Evolutionary conservation across 257 asterid species (phyloP).

Genomic region (Petrea volubilis): DNA sequence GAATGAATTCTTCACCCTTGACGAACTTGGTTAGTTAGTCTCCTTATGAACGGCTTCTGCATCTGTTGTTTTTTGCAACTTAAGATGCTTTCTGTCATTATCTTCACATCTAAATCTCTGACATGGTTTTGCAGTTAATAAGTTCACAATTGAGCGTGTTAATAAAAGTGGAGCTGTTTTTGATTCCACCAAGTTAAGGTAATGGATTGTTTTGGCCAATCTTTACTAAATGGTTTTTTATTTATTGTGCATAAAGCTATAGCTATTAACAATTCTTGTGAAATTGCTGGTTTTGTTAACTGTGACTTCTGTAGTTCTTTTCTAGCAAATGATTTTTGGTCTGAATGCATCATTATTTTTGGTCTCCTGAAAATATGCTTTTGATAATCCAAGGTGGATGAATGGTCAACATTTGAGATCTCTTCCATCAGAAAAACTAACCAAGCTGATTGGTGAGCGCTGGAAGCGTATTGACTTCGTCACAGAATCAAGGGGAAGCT

Average conservation of each 20-base stretch:
- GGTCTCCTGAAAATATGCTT: constrained; percentile 20
- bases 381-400: constrained; percentile 81
- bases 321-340: constrained; percentile 20
- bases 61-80: constrained; percentile 19
- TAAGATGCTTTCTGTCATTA: constrained; percentile 20
- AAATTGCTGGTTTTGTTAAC: constrained; percentile 12
- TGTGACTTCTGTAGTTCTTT: constrained; percentile 7
- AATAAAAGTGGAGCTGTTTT: constrained; percentile 93
- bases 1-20: constrained; percentile 87
- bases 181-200: constrained; percentile 89
- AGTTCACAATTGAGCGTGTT: constrained; percentile 88
- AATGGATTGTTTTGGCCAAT: constrained; percentile 12
- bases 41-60: constrained; percentile 18
- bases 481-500: constrained; percentile 66
- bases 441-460: constrained; percentile 63
- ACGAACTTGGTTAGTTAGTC: constrained; percentile 69
- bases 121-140: constrained; percentile 61
- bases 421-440: constrained; percentile 62
- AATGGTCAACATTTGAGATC: constrained; percentile 90
- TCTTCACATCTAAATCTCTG: constrained; percentile 17
- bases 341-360: constrained; percentile 20
- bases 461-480: constrained; percentile 72
- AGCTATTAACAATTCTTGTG: neutral
- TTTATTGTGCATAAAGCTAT: constrained; percentile 5
- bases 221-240: neutral